Evolutionary conservation across 768 basidiomycete genomes (phyloP).

Genomic region (Strobilomyces echinocephalus): DNA sequence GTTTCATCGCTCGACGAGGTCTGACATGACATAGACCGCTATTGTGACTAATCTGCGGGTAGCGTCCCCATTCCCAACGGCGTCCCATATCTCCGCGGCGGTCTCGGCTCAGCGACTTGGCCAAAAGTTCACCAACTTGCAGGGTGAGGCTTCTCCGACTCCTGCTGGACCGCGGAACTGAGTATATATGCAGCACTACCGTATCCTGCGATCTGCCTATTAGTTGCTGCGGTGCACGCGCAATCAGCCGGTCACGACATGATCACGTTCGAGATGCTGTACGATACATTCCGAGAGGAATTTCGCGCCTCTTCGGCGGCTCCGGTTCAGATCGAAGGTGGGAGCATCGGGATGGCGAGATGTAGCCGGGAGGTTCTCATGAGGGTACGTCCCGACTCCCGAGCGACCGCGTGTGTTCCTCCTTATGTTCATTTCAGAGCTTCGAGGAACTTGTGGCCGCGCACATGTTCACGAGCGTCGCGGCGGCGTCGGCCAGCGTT

Average conservation of each 20-base stretch:
- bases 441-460: slow-evolving; percentile 65
- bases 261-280: slow-evolving; percentile 90
- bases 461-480: slow-evolving; percentile 52
- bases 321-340: slow-evolving; percentile 70
- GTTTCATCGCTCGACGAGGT: neutral
- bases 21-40: slow-evolving; percentile 36
- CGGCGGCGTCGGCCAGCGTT: slow-evolving; percentile 43
- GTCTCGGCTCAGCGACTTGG: slow-evolving; percentile 54
- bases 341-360: slow-evolving; percentile 69
- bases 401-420: neutral
- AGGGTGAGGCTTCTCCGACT: slow-evolving; percentile 38
- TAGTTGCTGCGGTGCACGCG: slow-evolving; percentile 81
- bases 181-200: slow-evolving; percentile 48
- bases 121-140: slow-evolving; percentile 45
- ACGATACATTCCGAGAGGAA: slow-evolving; percentile 73
- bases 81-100: slow-evolving; percentile 39
- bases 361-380: slow-evolving; percentile 62
- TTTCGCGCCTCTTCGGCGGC: slow-evolving; percentile 67
- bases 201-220: slow-evolving; percentile 75
- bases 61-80: slow-evolving; percentile 49
- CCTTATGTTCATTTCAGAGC: slow-evolving; percentile 43
- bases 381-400: slow-evolving; percentile 49
- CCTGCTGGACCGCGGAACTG: neutral
- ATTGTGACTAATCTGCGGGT: slow-evolving; percentile 44
- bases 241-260: slow-evolving; percentile 68